Conservation (phyloP, 2,329 filamentous ascomycete genomes). For the Alternaria atra region DNA sequence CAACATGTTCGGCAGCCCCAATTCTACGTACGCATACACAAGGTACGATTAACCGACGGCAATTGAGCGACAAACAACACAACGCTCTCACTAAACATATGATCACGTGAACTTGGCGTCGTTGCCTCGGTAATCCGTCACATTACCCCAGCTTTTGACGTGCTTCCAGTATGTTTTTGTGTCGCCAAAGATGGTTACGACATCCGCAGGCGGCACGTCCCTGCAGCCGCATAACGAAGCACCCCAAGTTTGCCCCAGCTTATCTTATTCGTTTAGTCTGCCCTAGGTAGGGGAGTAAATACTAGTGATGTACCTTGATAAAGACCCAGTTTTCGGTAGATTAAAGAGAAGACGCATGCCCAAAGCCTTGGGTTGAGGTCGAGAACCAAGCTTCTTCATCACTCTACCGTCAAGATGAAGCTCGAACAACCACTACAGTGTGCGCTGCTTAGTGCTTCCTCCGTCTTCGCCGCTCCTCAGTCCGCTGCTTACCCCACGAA, state of each 20-base stretch:
- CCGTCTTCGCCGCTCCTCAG: slow-evolving; percentile 15
- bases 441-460: slow-evolving; percentile 20
- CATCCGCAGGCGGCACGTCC: not conserved
- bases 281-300: not conserved
- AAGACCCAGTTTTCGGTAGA: not conserved
- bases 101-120: not conserved
- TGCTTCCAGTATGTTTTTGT: not conserved
- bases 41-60: not conserved
- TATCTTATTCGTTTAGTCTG: slow-evolving; percentile 4
- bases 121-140: slow-evolving; percentile 4
- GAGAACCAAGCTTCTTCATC: not conserved
- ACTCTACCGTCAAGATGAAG: slow-evolving; percentile 26
- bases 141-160: slow-evolving; percentile 5
- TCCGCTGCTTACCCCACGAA: not conserved
- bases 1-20: slow-evolving; percentile 3
- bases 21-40: not conserved
- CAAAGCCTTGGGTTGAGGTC: not conserved
- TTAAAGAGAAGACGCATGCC: slow-evolving; percentile 5
- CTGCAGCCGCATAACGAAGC: not conserved
- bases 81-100: not conserved
- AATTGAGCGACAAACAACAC: not conserved
- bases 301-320: slow-evolving; percentile 2
- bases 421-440: slow-evolving; percentile 22
- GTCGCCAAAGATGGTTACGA: not conserved
- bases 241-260: not conserved